These are phyloP conservation scores for Trichoderma reesei DNA, from an alignment of 495 filamentous ascomycete genomes.

Conservation along the genomic window DNA sequence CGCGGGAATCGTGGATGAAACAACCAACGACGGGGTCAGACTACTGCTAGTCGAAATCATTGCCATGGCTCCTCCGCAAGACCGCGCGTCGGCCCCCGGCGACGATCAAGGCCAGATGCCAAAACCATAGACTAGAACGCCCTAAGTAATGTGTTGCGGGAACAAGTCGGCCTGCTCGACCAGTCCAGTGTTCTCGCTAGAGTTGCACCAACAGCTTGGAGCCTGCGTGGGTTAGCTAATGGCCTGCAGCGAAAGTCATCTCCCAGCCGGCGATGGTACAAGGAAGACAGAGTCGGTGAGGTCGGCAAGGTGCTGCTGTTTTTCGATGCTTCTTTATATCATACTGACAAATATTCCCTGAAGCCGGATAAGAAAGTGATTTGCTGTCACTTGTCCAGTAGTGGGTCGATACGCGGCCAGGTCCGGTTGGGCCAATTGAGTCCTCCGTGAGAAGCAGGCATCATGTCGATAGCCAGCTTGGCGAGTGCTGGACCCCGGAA, in stretches of 20 bases:
- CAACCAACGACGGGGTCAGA: not conserved
- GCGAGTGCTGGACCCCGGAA: not conserved
- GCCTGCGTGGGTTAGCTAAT: not conserved
- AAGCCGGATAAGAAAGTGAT: not conserved
- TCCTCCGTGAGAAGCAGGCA: not conserved
- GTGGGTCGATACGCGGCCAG: slow-evolving; percentile 1
- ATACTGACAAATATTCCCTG: not conserved
- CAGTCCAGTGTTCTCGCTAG: not conserved
- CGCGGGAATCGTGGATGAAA: not conserved
- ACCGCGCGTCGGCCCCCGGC: not conserved
- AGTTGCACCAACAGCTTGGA: not conserved
- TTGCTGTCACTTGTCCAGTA: not conserved
- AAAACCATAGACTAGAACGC: not conserved
- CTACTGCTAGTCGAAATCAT: not conserved
- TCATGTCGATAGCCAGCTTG: not conserved
- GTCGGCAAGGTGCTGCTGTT: not conserved
- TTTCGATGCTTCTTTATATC: not conserved
- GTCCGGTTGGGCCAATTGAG: not conserved
- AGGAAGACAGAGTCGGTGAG: not conserved
- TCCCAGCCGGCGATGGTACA: not conserved
- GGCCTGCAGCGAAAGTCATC: not conserved
- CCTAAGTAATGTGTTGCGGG: not conserved
- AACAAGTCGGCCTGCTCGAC: not conserved
- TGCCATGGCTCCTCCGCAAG: not conserved
- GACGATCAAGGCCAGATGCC: not conserved